phyloP scores from a whole-genome alignment of 495 filamentous ascomycete species.

The Schizothecium vesticola region DNA sequence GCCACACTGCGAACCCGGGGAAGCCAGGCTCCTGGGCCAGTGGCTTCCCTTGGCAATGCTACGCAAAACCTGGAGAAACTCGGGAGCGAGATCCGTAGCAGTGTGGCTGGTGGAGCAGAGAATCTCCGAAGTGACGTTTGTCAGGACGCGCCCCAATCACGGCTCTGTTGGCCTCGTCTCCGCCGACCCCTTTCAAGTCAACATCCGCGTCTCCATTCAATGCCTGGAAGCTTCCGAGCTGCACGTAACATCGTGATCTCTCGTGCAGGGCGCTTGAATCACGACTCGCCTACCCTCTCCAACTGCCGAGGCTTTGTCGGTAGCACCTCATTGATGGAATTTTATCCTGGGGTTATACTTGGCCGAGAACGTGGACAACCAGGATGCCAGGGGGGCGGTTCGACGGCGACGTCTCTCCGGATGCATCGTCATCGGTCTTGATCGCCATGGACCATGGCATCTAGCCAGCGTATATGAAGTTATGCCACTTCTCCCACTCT shows the following conservation, averaged over 20 bases:
- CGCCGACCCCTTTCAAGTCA: background rate
- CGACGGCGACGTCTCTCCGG: background rate
- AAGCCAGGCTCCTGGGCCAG: slow-evolving; percentile 6
- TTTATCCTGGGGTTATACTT: background rate
- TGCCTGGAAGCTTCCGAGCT: background rate
- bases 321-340: slow-evolving; percentile 1
- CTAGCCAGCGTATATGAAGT: background rate
- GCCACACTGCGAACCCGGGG: background rate
- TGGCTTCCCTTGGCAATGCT: background rate
- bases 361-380: background rate
- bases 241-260: background rate
- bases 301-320: background rate
- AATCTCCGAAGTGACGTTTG: background rate
- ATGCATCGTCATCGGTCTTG: background rate
- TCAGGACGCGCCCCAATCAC: slow-evolving; percentile 3
- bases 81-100: background rate
- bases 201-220: background rate
- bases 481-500: background rate
- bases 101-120: background rate
- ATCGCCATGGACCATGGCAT: background rate
- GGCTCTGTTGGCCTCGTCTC: background rate
- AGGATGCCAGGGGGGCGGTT: background rate
- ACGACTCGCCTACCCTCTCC: background rate
- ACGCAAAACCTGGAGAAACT: slow-evolving; percentile 6
- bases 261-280: background rate